Conservation (phyloP, 192 early-diverging fungal genomes). For the Podila minutissima region DNA sequence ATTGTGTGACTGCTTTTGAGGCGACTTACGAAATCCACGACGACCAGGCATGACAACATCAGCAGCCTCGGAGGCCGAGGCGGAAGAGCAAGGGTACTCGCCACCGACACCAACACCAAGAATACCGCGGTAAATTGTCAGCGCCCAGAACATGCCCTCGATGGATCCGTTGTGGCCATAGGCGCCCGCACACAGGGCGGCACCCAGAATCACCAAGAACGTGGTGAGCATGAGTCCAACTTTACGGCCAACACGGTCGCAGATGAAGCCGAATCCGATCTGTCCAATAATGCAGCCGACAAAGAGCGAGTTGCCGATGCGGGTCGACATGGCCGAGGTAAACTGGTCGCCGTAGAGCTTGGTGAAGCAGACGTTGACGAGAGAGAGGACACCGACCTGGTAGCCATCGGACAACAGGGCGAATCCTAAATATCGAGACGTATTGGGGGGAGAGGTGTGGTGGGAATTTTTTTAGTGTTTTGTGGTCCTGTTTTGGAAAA, state of each 20-base stretch:
- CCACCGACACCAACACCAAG: conserved; percentile 51
- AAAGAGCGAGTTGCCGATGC: conserved; percentile 54
- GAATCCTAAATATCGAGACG: no score
- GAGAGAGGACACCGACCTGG: conserved; percentile 54
- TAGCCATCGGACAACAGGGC: conserved; percentile 59
- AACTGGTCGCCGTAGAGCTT: conserved; percentile 42
- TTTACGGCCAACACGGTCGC: conserved; percentile 58
- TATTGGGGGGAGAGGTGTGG: no score
- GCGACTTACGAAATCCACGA: conserved; percentile 1
- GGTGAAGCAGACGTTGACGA: conserved; percentile 47
- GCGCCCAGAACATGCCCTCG: conserved; percentile 48
- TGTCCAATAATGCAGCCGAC: conserved; percentile 57
- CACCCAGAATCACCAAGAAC: conserved; percentile 50
- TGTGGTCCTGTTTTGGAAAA: no score
- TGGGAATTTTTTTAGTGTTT: no score
- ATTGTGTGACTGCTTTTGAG: no score
- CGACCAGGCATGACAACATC: conserved; percentile 43
- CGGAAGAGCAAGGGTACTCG: conserved; percentile 55
- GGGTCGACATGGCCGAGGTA: conserved; percentile 25
- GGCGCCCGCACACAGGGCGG: conserved; percentile 38
- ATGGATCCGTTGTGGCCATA: conserved; percentile 23
- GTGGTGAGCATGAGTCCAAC: conserved; percentile 51
- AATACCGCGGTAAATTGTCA: conserved; percentile 30
- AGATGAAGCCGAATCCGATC: conserved; percentile 52
- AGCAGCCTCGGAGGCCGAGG: conserved; percentile 54